Percentiles rank a stretch among this genome's conserved stretches.
These are phyloP conservation scores for Suhomyces yuchorum DNA, from an alignment of 1,139 yeast species.

Conservation along the genomic window DNA sequence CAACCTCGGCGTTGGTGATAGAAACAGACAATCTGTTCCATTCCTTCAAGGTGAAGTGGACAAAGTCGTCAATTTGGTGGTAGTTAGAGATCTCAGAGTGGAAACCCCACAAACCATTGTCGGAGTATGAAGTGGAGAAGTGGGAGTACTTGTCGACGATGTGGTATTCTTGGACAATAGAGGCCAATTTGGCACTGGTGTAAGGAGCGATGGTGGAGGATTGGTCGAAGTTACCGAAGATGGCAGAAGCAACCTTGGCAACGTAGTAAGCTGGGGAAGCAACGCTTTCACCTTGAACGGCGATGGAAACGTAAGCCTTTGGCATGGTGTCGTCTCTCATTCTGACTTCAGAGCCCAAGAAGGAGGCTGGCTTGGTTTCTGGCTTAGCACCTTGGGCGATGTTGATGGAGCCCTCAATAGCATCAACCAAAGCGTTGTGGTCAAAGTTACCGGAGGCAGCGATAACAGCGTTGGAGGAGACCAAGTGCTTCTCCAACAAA, in stretches of 20 bases:
- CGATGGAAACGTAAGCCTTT: slow-evolving; percentile 74
- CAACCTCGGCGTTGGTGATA: slow-evolving; percentile 73
- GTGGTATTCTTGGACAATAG: slow-evolving; percentile 70
- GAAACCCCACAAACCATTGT: slow-evolving; percentile 84
- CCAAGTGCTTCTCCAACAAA: slow-evolving; percentile 58
- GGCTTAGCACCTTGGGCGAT: slow-evolving; percentile 60
- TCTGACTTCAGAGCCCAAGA: slow-evolving; percentile 84
- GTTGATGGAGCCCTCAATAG: slow-evolving; percentile 53
- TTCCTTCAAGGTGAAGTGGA: slow-evolving; percentile 78
- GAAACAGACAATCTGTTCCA: slow-evolving; percentile 84
- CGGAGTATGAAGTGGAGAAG: slow-evolving; percentile 71
- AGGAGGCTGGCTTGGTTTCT: slow-evolving; percentile 53
- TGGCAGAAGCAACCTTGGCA: slow-evolving; percentile 72
- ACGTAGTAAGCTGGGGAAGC: slow-evolving; percentile 65
- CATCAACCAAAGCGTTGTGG: slow-evolving; percentile 68
- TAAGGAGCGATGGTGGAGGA: slow-evolving; percentile 56
- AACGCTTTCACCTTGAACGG: slow-evolving; percentile 69
- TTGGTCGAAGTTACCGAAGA: slow-evolving; percentile 63
- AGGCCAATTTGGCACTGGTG: slow-evolving; percentile 85
- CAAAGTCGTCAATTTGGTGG: slow-evolving; percentile 65
- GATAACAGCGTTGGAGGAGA: slow-evolving; percentile 64
- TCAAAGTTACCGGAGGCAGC: slow-evolving; percentile 73
- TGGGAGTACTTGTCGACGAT: slow-evolving; percentile 71
- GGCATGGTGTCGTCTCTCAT: slow-evolving; percentile 86
- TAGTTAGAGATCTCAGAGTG: slow-evolving; percentile 64